These are phyloP conservation scores for Aspergillus neotritici DNA, from an alignment of 2,329 filamentous ascomycete genomes.

Conservation along the genomic window DNA sequence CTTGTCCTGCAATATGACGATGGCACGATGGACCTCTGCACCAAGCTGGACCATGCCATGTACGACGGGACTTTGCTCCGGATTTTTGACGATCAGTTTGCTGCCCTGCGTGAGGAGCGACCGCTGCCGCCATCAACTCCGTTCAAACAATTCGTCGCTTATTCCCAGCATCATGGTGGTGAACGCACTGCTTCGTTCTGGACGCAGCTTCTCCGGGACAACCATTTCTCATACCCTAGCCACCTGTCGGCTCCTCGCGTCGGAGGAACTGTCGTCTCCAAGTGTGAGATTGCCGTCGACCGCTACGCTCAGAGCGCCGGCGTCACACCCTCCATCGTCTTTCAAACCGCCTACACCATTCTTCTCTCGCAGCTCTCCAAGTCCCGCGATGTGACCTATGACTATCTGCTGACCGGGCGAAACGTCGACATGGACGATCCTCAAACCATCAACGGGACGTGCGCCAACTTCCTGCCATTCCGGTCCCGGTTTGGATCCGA, in stretches of 20 bases:
- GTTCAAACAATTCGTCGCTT: conserved; percentile 25
- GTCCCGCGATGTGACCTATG: conserved; percentile 22
- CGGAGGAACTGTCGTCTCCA: too few relatives aligned
- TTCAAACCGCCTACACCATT: conserved; percentile 28
- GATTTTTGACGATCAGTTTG: conserved; percentile 33
- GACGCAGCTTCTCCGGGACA: neutral
- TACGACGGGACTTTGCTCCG: conserved; percentile 37
- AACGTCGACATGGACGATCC: conserved; percentile 34
- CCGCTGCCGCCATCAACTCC: conserved; percentile 6
- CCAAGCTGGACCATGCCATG: conserved; percentile 31
- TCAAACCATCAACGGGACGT: conserved; percentile 34
- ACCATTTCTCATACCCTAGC: conserved; percentile 7
- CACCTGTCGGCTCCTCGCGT: conserved; percentile 12
- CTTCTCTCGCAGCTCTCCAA: conserved; percentile 8
- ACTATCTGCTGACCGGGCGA: conserved; percentile 36
- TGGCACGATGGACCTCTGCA: conserved; percentile 22
- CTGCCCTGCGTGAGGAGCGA: conserved; percentile 15
- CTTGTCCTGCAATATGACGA: conserved; percentile 20
- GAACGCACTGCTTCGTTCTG: conserved; percentile 2
- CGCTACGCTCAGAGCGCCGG: conserved; percentile 16
- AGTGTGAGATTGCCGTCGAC: conserved; percentile 14
- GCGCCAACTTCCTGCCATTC: conserved; percentile 36
- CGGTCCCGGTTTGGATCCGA: conserved; percentile 14
- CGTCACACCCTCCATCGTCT: conserved; percentile 31
- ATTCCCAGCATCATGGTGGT: conserved; percentile 2